Evolutionary conservation across 805 yeast genomes (phyloP).

Genomic region (Starmerella floris): DNA sequence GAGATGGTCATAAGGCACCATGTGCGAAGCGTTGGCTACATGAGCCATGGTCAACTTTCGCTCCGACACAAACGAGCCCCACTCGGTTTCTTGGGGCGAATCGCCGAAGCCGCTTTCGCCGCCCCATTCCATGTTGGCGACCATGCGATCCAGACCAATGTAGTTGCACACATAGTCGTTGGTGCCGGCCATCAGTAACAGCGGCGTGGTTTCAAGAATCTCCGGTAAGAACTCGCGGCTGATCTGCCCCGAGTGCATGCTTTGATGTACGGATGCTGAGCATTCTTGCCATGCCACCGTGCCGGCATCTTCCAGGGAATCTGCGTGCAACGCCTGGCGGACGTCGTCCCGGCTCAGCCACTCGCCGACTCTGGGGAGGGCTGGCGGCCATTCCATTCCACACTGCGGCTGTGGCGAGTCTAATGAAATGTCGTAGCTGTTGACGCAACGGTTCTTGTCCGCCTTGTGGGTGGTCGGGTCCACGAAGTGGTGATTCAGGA

Average conservation of each 20-base stretch:
- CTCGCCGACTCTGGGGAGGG: constrained; percentile 35
- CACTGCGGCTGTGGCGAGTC: constrained; percentile 70
- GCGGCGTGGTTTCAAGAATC: constrained; percentile 42
- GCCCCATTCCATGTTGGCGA: constrained; percentile 51
- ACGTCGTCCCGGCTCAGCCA: constrained; percentile 40
- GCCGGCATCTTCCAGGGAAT: background rate
- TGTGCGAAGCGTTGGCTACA: constrained; percentile 70
- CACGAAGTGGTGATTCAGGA: constrained; percentile 14
- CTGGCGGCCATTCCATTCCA: constrained; percentile 86
- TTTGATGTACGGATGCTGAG: constrained; percentile 40
- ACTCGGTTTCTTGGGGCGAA: background rate
- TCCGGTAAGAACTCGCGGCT: constrained; percentile 55
- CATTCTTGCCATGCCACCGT: constrained; percentile 64
- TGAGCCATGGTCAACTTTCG: constrained; percentile 65
- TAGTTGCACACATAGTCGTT: constrained; percentile 81
- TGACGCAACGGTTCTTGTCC: constrained; percentile 37
- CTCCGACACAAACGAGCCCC: constrained; percentile 27
- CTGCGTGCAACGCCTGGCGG: constrained; percentile 36
- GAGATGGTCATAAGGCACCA: constrained; percentile 70
- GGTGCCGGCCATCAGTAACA: constrained; percentile 74
- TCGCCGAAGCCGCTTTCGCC: constrained; percentile 29
- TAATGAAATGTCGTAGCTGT: constrained; percentile 69
- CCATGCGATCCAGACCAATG: constrained; percentile 56
- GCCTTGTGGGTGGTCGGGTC: constrained; percentile 20
- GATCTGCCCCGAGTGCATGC: constrained; percentile 40